A percentile compares a stretch with the other conserved stretches of the same genome.
Conservation (phyloP, 345 rosid genomes). For the Durio zibethinus region DNA sequence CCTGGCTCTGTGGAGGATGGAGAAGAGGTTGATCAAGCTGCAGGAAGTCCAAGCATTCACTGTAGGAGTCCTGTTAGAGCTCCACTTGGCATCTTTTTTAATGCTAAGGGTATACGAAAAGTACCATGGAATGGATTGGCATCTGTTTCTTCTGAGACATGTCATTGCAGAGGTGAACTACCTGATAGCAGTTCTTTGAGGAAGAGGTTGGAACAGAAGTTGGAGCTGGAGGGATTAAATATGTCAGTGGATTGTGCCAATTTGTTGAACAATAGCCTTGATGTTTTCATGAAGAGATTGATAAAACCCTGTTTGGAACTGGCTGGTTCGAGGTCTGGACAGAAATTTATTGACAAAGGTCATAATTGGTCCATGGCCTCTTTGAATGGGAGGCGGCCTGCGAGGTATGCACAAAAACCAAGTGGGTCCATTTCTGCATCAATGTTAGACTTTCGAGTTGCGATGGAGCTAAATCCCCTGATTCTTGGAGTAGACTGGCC, state of each 20-base stretch:
- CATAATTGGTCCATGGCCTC: constrained; percentile 7
- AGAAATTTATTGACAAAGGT: constrained; percentile 18
- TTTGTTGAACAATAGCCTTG: constrained; percentile 52
- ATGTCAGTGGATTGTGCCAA: constrained; percentile 52
- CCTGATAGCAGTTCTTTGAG: constrained; percentile 54
- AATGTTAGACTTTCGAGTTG: constrained; percentile 56
- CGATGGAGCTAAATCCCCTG: constrained; percentile 52
- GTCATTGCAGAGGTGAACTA: constrained; percentile 46
- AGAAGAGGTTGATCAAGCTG: constrained; percentile 75
- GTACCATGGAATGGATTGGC: constrained; percentile 10
- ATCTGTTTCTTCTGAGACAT: constrained; percentile 27
- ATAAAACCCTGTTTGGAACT: constrained; percentile 62
- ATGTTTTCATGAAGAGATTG: constrained; percentile 55
- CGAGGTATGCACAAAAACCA: constrained; percentile 17
- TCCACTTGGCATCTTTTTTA: constrained; percentile 55
- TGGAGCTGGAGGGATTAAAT: constrained; percentile 45
- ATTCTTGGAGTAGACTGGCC: constrained; percentile 63
- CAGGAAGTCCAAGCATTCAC: constrained; percentile 44
- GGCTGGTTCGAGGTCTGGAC: constrained; percentile 40
- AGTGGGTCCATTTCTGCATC: constrained; percentile 30
- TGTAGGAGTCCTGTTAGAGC: constrained; percentile 64
- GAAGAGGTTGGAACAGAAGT: constrained; percentile 46
- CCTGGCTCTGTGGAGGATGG: constrained; percentile 69
- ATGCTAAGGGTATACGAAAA: constrained; percentile 32
- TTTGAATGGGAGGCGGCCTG: constrained; percentile 20